Conservation (phyloP, 148 eudicot species). For the Fagopyrum tataricum region DNA sequence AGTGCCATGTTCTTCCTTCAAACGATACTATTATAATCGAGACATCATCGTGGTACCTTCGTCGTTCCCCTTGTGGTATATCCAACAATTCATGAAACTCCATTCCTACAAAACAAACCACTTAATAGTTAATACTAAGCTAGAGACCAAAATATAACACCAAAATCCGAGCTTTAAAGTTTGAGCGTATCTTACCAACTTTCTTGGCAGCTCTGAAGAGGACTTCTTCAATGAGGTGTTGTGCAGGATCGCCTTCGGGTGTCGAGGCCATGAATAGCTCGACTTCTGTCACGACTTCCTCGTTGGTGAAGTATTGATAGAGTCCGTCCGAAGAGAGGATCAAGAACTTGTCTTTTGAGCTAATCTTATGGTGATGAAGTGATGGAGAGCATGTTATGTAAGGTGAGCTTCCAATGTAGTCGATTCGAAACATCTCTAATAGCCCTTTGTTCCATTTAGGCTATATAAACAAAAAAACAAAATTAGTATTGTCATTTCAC, state of each 20-base stretch:
- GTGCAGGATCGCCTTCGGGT: constrained; percentile 78
- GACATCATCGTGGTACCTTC: constrained; percentile 92
- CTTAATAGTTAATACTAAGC: too few species aligned
- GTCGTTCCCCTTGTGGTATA: constrained; percentile 94
- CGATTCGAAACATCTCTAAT: constrained; percentile 59
- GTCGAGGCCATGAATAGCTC: constrained; percentile 54
- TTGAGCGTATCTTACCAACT: constrained; percentile 32
- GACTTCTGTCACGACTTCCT: constrained; percentile 64
- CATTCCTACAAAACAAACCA: constrained; percentile 32
- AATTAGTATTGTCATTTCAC: background rate
- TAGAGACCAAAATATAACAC: too few species aligned
- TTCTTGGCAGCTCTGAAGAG: constrained; percentile 72
- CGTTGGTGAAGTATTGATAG: constrained; percentile 73
- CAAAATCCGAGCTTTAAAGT: background rate
- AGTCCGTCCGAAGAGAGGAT: constrained; percentile 68
- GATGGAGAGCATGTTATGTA: constrained; percentile 54
- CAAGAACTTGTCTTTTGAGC: constrained; percentile 55
- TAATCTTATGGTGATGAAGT: constrained; percentile 50
- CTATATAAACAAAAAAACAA: background rate
- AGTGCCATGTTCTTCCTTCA: constrained; percentile 97
- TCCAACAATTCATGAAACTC: constrained; percentile 87
- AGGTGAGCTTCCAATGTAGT: constrained; percentile 53
- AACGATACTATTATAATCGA: constrained; percentile 87
- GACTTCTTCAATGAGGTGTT: constrained; percentile 63
- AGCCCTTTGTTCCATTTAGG: constrained; percentile 65